Evolutionary conservation across 345 rosid species (phyloP).

Genomic region (Arabis hirsuta): DNA sequence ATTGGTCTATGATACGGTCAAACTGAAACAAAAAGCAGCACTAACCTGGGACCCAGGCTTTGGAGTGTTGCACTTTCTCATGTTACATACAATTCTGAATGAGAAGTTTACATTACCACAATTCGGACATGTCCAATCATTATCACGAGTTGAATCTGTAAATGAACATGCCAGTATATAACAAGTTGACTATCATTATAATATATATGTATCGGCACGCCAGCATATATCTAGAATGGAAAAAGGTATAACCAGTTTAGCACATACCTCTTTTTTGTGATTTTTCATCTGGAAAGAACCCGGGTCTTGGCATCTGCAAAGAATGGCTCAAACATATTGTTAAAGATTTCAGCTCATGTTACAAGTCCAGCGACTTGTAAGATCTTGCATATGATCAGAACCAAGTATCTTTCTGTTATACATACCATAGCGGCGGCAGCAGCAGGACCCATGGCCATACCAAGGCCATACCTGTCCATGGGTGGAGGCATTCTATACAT

Average conservation of each 20-base stretch:
- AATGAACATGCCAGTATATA: background rate
- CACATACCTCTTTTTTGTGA: conserved; percentile 62
- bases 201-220: background rate
- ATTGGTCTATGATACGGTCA: background rate
- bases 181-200: conserved; percentile 18
- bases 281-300: conserved; percentile 80
- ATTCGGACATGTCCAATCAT: conserved; percentile 98
- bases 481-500: conserved; percentile 90
- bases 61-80: conserved; percentile 98
- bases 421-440: conserved; percentile 81
- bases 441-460: conserved; percentile 83
- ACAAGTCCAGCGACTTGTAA: conserved; percentile 9
- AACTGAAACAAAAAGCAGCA: conserved; percentile 29
- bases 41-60: conserved; percentile 97
- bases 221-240: conserved; percentile 6
- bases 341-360: conserved; percentile 22
- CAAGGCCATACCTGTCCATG: conserved; percentile 89
- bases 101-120: conserved; percentile 98
- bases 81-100: conserved; percentile 91
- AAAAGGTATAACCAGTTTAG: background rate
- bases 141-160: conserved; percentile 80
- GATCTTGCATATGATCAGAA: conserved; percentile 26
- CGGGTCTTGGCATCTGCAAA: conserved; percentile 84
- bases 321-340: conserved; percentile 28
- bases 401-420: conserved; percentile 19